Conservation (phyloP, 164 flowering plant species). For the Dillenia turbinata region DNA sequence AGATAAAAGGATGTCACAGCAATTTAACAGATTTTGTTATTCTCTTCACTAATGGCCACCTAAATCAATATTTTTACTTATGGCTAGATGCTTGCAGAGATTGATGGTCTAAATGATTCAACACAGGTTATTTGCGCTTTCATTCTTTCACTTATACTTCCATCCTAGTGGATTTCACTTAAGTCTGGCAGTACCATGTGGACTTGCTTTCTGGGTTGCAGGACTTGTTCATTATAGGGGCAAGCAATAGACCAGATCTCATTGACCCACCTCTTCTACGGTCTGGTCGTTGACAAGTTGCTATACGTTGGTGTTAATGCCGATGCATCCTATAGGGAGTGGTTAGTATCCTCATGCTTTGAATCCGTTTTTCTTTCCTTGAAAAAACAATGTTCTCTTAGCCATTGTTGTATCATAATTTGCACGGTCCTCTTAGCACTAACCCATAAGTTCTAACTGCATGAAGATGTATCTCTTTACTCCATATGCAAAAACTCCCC, state of each 20-base stretch:
- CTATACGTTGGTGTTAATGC: constrained; percentile 89
- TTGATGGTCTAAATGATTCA: constrained; percentile 90
- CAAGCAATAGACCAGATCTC: constrained; percentile 95
- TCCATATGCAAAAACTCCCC: constrained; percentile 83
- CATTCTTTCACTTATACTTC: neutral
- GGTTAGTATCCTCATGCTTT: constrained; percentile 34
- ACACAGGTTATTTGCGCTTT: constrained; percentile 53
- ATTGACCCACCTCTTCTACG: constrained; percentile 94
- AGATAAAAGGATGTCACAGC: constrained; percentile 35
- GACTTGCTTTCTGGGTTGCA: constrained; percentile 14
- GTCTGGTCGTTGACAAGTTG: constrained; percentile 95
- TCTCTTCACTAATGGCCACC: constrained; percentile 4
- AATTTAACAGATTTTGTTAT: neutral
- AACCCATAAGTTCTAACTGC: constrained; percentile 78
- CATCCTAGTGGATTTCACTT: too few relatives aligned
- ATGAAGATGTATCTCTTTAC: constrained; percentile 67
- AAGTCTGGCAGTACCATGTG: neutral
- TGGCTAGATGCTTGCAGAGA: constrained; percentile 95
- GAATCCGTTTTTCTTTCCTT: neutral
- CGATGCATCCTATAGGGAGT: constrained; percentile 74
- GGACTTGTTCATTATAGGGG: constrained; percentile 96
- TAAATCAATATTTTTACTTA: constrained; percentile 8
- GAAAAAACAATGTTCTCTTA: neutral
- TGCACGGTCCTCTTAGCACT: constrained; percentile 87
- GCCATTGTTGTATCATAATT: constrained; percentile 4